Percentiles rank a stretch among this genome's conserved stretches.
Conservation (phyloP, 768 basidiomycete species). For the Pleurotus tuber-regium region DNA sequence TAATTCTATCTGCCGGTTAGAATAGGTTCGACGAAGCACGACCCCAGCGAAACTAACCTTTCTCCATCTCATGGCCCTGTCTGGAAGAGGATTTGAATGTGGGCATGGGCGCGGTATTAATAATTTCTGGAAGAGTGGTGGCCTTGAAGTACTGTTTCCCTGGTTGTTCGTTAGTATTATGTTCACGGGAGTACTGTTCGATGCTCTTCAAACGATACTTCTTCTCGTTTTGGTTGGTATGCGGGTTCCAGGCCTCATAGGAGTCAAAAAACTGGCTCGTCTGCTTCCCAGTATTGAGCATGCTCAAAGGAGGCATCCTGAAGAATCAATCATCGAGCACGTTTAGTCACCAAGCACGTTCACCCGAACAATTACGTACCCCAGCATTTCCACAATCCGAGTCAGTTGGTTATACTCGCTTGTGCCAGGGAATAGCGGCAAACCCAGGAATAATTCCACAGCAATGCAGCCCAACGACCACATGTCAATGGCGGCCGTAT, state of each 20-base stretch:
- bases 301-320: slow-evolving; percentile 88
- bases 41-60: slow-evolving; percentile 51
- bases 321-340: slow-evolving; percentile 7
- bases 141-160: slow-evolving; percentile 99
- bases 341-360: not conserved
- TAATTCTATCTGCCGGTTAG: slow-evolving; percentile 57
- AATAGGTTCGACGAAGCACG: slow-evolving; percentile 1
- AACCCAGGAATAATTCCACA: slow-evolving; percentile 93
- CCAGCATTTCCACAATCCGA: slow-evolving; percentile 97
- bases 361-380: slow-evolving; percentile 51
- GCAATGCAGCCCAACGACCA: slow-evolving; percentile 99
- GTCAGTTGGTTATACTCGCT: slow-evolving; percentile 99
- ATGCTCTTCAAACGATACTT: slow-evolving; percentile 86
- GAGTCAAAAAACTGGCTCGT: slow-evolving; percentile 90
- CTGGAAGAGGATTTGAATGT: slow-evolving; percentile 69
- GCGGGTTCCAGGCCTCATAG: slow-evolving; percentile 56
- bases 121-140: slow-evolving; percentile 88
- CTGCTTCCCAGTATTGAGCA: slow-evolving; percentile 97
- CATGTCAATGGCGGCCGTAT: slow-evolving; percentile 97
- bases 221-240: slow-evolving; percentile 73
- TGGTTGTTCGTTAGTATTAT: slow-evolving; percentile 93
- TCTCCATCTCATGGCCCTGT: slow-evolving; percentile 82
- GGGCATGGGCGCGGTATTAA: slow-evolving; percentile 94
- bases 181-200: slow-evolving; percentile 95
- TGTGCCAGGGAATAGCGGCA: slow-evolving; percentile 96